Base-by-base conservation (phyloP, 1,284 basidiomycete genomes). In the Hemileia vastatrix region DNA sequence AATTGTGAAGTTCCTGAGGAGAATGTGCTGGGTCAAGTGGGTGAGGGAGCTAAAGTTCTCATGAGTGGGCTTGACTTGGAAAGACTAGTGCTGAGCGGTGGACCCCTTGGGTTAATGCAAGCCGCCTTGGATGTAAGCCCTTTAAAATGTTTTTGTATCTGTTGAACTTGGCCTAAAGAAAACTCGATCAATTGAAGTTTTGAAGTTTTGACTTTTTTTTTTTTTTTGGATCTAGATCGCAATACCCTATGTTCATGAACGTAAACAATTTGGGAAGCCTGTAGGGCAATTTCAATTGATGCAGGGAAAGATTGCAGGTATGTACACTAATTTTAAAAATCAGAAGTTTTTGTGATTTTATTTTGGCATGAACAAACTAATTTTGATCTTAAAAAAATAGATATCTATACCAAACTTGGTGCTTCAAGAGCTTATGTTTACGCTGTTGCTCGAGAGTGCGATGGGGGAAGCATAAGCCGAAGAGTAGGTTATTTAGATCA, bases 61-160 rank as follows among this genome's bases (percentile, higher is more conserved):
- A 96, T 96, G 92, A 90, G 87, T 27, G 93, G 92, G 0, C 80
- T 96, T 36, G 92, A 96, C 75, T 81, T 95, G 54, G 92, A 96
- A 74, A 83, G 93, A 31, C 82, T 96, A 27, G 92, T 96, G 5
- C 80, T 96, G 48, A 88, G 87, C 66, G 92, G 92, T 52, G 93
- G 88, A 5, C 87, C 87, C 5, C 72, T 84, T 18, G 83, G 81
- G 75, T 78, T 96, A 65, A 94, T 93, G 90, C 93, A 96, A 77
- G 86, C 89, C 2, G 90, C 92, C 1, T 92, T 95, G 72, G 69
- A 70, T 40, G 68, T 68, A 6, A 9, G 61, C 60, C 11, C 8
- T 8, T 15, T 32, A 31, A 18, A 6, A 6, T 6, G 27, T 18
- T 8, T 60, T 15, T 49, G 52, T 52, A 24, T 31, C 36, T 19